Percentiles rank a stretch among this genome's conserved stretches.
These are phyloP conservation scores for Trichoderma lentiforme DNA, from an alignment of 2,329 filamentous ascomycete genomes.

Conservation along the genomic window DNA sequence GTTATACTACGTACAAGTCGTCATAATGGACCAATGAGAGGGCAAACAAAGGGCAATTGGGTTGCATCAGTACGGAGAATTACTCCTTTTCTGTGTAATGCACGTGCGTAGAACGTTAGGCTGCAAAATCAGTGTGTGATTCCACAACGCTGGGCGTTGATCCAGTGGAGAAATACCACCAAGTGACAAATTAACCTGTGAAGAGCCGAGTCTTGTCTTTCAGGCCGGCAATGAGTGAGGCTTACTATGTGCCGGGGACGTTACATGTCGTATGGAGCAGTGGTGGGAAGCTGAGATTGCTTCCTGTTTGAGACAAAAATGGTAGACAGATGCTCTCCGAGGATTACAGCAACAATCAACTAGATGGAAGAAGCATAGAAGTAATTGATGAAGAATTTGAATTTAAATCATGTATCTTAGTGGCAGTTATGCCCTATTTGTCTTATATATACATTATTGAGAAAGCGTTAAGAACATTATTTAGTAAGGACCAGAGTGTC, in stretches of 20 bases:
- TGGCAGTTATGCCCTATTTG: background rate
- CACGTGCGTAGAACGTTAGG: background rate
- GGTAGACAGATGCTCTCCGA: background rate
- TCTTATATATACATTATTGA: conserved; percentile 6
- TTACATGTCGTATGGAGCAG: background rate
- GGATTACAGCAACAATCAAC: background rate
- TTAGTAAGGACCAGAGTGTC: conserved; percentile 11
- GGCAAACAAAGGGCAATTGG: background rate
- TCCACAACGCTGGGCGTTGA: background rate
- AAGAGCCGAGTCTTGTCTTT: background rate
- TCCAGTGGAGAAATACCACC: background rate
- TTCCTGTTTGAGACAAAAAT: background rate
- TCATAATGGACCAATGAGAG: background rate
- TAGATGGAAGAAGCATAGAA: background rate
- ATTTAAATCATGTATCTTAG: background rate
- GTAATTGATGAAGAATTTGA: background rate
- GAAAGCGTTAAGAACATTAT: background rate
- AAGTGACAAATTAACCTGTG: background rate
- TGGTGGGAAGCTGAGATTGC: background rate
- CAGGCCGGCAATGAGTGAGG: background rate
- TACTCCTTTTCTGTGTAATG: background rate
- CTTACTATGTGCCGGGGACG: background rate
- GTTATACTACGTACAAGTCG: background rate
- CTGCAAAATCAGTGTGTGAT: background rate
- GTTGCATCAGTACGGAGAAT: background rate